These are phyloP conservation scores for Phlegmacium glaucopus DNA, from an alignment of 768 basidiomycete species.

Conservation along the genomic window DNA sequence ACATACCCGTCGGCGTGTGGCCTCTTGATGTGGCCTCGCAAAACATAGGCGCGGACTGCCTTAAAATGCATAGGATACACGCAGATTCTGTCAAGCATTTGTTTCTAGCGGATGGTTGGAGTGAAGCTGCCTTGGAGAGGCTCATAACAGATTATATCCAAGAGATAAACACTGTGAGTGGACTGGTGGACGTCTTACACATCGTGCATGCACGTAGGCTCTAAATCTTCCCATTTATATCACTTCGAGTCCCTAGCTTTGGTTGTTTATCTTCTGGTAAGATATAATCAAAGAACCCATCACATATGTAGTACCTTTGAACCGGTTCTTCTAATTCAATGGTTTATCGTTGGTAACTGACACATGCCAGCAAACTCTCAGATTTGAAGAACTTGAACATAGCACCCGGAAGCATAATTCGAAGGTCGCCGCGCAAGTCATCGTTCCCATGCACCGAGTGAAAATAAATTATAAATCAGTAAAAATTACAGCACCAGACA, in stretches of 20 bases:
- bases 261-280: neutral
- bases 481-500: too few species aligned
- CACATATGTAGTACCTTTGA: too few species aligned
- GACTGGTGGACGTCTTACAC: constrained; percentile 46
- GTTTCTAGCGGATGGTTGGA: constrained; percentile 36
- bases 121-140: constrained; percentile 31
- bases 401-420: too few species aligned
- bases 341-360: too few species aligned
- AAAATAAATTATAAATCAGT: too few species aligned
- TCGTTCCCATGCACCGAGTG: too few species aligned
- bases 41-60: constrained; percentile 40
- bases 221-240: constrained; percentile 4
- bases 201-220: constrained; percentile 43
- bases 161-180: constrained; percentile 44
- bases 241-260: neutral
- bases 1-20: constrained; percentile 62
- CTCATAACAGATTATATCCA: constrained; percentile 39
- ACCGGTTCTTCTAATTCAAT: too few species aligned
- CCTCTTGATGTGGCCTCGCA: constrained; percentile 28
- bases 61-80: constrained; percentile 37
- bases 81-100: constrained; percentile 48
- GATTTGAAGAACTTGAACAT: too few species aligned
- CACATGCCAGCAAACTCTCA: too few species aligned
- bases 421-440: too few species aligned
- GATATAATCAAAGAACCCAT: neutral